phyloP scores from a whole-genome alignment of 352 stramenopile genomes.

The Phytophthora kernoviae region DNA sequence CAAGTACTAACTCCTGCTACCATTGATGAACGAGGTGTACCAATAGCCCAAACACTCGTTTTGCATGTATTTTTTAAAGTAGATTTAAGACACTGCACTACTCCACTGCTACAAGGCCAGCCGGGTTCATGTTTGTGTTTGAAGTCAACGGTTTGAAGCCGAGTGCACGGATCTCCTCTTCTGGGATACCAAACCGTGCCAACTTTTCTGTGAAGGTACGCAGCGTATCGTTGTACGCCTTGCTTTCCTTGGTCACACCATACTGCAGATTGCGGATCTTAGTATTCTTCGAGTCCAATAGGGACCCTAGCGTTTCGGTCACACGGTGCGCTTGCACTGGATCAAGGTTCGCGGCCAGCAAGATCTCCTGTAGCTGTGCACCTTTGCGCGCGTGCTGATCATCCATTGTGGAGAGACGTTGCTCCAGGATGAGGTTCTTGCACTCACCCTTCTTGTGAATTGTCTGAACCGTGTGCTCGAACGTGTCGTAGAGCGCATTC shows the following conservation, averaged over 20 bases:
- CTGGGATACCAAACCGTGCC: conserved; percentile 64
- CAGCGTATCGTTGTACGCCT: conserved; percentile 79
- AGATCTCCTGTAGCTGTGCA: conserved; percentile 67
- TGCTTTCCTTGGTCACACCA: conserved; percentile 71
- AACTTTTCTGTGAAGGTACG: conserved; percentile 78
- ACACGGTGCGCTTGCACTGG: conserved; percentile 68
- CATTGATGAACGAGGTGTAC: conserved; percentile 13
- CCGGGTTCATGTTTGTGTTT: conserved; percentile 67
- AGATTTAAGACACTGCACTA: conserved; percentile 19
- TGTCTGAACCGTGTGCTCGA: conserved; percentile 88
- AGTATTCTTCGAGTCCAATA: conserved; percentile 68
- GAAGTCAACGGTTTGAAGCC: conserved; percentile 64
- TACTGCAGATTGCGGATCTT: conserved; percentile 70
- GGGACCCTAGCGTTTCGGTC: conserved; percentile 62
- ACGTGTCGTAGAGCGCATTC: conserved; percentile 91
- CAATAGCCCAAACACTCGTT: conserved; percentile 14
- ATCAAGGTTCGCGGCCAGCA: conserved; percentile 78
- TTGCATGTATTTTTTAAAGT: conserved; percentile 15
- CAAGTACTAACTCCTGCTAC: conserved; percentile 80
- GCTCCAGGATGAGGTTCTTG: conserved; percentile 90
- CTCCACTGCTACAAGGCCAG: conserved; percentile 73
- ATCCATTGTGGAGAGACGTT: conserved; percentile 76
- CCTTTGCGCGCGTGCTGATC: conserved; percentile 81
- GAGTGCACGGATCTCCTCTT: conserved; percentile 72
- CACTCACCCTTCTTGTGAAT: conserved; percentile 92